Evolutionary conservation across 2,329 filamentous ascomycete species (phyloP).

Genomic region (Phyllosticta citriasiana): DNA sequence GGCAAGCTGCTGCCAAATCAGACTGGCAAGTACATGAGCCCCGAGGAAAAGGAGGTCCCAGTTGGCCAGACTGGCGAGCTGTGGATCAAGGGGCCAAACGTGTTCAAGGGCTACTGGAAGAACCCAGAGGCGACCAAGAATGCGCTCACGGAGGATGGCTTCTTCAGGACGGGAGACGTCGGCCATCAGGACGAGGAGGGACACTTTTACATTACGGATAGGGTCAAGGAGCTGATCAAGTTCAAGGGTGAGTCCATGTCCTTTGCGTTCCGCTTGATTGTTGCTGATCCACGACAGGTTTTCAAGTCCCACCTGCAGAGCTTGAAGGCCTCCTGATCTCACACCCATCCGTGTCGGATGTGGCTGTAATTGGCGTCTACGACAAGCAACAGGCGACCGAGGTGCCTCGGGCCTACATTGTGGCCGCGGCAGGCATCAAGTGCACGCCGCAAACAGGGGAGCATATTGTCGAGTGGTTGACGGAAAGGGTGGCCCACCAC

Average conservation of each 20-base stretch:
- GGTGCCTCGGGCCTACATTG: slow-evolving; percentile 29
- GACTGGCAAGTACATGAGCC: slow-evolving; percentile 68
- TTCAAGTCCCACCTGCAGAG: slow-evolving; percentile 40
- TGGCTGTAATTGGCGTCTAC: slow-evolving; percentile 37
- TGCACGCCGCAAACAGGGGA: slow-evolving; percentile 22
- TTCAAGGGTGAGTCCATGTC: slow-evolving; percentile 21
- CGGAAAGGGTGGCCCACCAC: slow-evolving; percentile 34
- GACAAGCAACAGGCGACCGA: slow-evolving; percentile 37
- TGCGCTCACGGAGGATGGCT: slow-evolving; percentile 66
- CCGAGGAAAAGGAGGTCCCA: slow-evolving; percentile 48
- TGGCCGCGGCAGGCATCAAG: slow-evolving; percentile 22
- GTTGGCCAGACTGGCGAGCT: slow-evolving; percentile 48
- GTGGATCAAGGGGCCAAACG: slow-evolving; percentile 69
- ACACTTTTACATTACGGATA: slow-evolving; percentile 85
- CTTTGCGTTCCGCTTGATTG: neutral
- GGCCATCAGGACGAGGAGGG: slow-evolving; percentile 66
- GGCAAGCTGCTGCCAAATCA: slow-evolving; percentile 71
- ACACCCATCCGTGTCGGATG: slow-evolving; percentile 34
- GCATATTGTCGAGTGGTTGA: slow-evolving; percentile 35
- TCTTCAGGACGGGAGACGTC: slow-evolving; percentile 85
- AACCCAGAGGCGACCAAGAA: slow-evolving; percentile 60
- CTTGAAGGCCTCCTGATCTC: slow-evolving; percentile 35
- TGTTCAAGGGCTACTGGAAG: slow-evolving; percentile 71
- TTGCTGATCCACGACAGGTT: slow-evolving; percentile 17
- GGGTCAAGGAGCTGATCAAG: slow-evolving; percentile 39